A percentile compares a stretch with the other conserved stretches of the same genome.
Evolutionary conservation across 495 filamentous ascomycete species (phyloP).

Genomic region (Hypoxylon crocopeplum): DNA sequence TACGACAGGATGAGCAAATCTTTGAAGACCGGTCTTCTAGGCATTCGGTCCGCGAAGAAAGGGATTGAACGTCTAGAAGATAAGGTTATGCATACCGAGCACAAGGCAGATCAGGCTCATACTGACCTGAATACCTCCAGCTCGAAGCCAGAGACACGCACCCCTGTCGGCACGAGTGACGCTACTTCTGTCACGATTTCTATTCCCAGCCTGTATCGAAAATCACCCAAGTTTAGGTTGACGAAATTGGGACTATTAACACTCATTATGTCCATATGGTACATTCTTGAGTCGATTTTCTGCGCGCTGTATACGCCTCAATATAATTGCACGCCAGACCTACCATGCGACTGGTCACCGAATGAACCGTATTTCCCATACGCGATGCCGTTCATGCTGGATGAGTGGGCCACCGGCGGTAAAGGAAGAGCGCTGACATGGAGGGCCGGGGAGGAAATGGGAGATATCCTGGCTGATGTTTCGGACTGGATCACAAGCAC

Average conservation of each 20-base stretch:
- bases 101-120: constrained; percentile 21
- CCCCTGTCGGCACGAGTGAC: constrained; percentile 25
- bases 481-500: constrained; percentile 48
- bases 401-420: constrained; percentile 60
- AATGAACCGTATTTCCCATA: constrained; percentile 60
- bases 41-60: constrained; percentile 70
- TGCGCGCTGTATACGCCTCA: constrained; percentile 65
- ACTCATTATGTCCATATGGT: constrained; percentile 60
- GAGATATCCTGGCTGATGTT: constrained; percentile 50
- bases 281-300: constrained; percentile 65
- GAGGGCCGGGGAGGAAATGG: constrained; percentile 42
- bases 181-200: constrained; percentile 55
- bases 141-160: constrained; percentile 5
- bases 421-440: constrained; percentile 42
- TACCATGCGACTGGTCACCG: constrained; percentile 54
- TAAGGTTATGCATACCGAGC: constrained; percentile 57
- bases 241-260: constrained; percentile 64
- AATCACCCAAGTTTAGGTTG: constrained; percentile 53
- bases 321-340: constrained; percentile 53
- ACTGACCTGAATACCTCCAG: constrained; percentile 1
- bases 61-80: constrained; percentile 72
- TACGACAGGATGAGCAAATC: constrained; percentile 64
- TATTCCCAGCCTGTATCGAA: constrained; percentile 65
- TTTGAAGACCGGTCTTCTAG: constrained; percentile 63
- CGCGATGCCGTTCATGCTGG: constrained; percentile 61